A percentile compares a stretch with the other conserved stretches of the same genome.
Conservation (phyloP, 805 yeast species). For the Vanderwaltozyma polyspora region DNA sequence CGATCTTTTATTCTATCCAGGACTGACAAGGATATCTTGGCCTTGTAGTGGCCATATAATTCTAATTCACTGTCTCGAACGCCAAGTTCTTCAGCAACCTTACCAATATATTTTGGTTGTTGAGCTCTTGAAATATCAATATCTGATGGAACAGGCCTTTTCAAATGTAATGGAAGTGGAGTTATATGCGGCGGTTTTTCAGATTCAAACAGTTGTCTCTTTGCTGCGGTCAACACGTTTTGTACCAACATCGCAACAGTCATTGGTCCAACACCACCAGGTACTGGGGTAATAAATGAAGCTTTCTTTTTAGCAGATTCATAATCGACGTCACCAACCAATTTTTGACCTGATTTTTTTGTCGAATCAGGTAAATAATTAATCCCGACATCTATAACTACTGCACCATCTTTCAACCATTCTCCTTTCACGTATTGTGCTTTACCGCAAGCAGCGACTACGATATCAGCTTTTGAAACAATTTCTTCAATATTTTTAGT, state of each 20-base stretch:
- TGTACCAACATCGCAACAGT: slow-evolving; percentile 91
- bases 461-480: slow-evolving; percentile 58
- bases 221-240: slow-evolving; percentile 74
- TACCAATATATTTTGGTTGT: slow-evolving; percentile 68
- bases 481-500: slow-evolving; percentile 43
- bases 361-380: slow-evolving; percentile 71
- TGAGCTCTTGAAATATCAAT: slow-evolving; percentile 83
- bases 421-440: slow-evolving; percentile 79
- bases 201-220: slow-evolving; percentile 34
- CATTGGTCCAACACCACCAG: slow-evolving; percentile 99
- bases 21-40: slow-evolving; percentile 65
- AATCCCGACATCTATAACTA: slow-evolving; percentile 91
- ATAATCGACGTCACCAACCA: slow-evolving; percentile 94
- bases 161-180: slow-evolving; percentile 45
- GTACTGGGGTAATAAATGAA: slow-evolving; percentile 82
- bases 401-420: slow-evolving; percentile 75
- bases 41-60: slow-evolving; percentile 81
- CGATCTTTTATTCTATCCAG: slow-evolving; percentile 53
- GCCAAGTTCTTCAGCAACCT: slow-evolving; percentile 75
- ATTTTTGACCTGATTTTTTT: slow-evolving; percentile 64
- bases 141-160: slow-evolving; percentile 79
- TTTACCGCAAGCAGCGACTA: slow-evolving; percentile 82
- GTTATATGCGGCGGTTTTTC: slow-evolving; percentile 36
- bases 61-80: slow-evolving; percentile 69
- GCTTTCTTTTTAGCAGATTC: slow-evolving; percentile 51